Evolutionary conservation across 768 basidiomycete species (phyloP).

Genomic region (Boletales sp.): DNA sequence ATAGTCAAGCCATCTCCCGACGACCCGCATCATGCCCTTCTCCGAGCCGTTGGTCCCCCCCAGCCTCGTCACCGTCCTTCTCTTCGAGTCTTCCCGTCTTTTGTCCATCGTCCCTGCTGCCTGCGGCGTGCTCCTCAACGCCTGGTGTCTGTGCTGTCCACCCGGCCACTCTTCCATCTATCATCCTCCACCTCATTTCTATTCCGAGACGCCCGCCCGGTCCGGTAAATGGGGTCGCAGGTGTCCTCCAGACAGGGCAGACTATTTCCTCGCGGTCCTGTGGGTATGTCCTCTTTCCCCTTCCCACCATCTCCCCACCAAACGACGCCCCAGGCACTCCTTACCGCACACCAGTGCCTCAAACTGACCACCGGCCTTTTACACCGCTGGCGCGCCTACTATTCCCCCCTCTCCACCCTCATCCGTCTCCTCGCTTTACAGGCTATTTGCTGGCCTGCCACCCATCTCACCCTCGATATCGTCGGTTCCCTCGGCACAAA

Average conservation of each 20-base stretch:
- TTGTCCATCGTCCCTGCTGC: slow-evolving; percentile 72
- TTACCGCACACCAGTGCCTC: slow-evolving; percentile 90
- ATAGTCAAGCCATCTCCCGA: slow-evolving; percentile 70
- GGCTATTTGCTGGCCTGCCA: slow-evolving; percentile 95
- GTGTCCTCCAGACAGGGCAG: slow-evolving; percentile 50
- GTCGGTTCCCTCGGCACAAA: slow-evolving; percentile 44
- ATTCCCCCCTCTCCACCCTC: slow-evolving; percentile 81
- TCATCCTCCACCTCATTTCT: slow-evolving; percentile 1
- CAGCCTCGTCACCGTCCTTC: slow-evolving; percentile 47
- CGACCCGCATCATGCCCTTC: slow-evolving; percentile 54
- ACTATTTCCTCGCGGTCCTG: slow-evolving; percentile 63
- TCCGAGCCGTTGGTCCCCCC: slow-evolving; percentile 51
- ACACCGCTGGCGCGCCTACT: slow-evolving; percentile 88
- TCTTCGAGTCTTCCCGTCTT: slow-evolving; percentile 69
- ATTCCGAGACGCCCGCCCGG: not conserved
- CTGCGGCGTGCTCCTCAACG: slow-evolving; percentile 60
- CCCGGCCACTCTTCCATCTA: slow-evolving; percentile 28
- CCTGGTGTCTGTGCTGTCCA: slow-evolving; percentile 50
- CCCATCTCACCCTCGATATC: slow-evolving; percentile 76
- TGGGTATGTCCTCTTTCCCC: slow-evolving; percentile 50
- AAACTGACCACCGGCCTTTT: slow-evolving; percentile 84
- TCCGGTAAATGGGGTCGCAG: slow-evolving; percentile 26
- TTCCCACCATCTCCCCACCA: not conserved
- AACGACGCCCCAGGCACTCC: slow-evolving; percentile 51
- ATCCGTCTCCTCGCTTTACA: slow-evolving; percentile 91